Base-by-base conservation (phyloP, 2,329 filamentous ascomycete species). In the Aspergillus brunneoviolaceus region DNA sequence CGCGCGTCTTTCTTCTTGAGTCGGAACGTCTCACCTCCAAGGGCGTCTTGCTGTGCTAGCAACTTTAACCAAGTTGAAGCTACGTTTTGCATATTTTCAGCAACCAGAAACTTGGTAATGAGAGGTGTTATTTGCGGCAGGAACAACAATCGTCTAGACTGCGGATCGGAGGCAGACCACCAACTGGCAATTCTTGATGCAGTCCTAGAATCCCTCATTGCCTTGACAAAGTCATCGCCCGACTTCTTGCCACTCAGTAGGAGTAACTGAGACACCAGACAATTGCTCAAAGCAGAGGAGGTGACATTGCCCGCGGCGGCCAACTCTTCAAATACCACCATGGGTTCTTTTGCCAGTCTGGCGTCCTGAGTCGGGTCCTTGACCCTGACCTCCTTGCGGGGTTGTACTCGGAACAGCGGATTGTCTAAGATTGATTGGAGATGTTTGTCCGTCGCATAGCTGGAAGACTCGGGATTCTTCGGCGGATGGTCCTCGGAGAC, bases 351-450 rank as follows among this genome's bases (percentile, higher is more conserved):
- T 9, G 65, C 61, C n/a, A 70, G 19, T 53, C 63, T 65, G 35
- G 69, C 57, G 31, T 65, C 51, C 45, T 67, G 61, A 6, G 63
- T 23, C 54, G 61, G 59, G 48, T 57, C 56, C 23, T 60, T 29
- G 14, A 57, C 12, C 31, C 50, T 48, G 9, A 54, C 25, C 25
- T 60, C 47, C 49, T 70, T 71, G 25, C 67, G 61, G 10, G 76
- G 77, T 6, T 71, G 62, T n/a, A 77, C 70, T 11, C 72, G 72
- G 62, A 79, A 79, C 23, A 79, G 72, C 12, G 77, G 77, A 59
- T 78, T 77, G 31, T 77, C 70, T 10, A 79, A 65, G 45, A 79
- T 77, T 11, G 65, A 68, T 49, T 70, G 71, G 59, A 79, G 55
- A 66, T 79, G 77, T 39, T 70, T 67, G 55, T 77, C 74, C 45